Conservation (phyloP, 805 yeast genomes). For the Ogataea glucozyma region DNA sequence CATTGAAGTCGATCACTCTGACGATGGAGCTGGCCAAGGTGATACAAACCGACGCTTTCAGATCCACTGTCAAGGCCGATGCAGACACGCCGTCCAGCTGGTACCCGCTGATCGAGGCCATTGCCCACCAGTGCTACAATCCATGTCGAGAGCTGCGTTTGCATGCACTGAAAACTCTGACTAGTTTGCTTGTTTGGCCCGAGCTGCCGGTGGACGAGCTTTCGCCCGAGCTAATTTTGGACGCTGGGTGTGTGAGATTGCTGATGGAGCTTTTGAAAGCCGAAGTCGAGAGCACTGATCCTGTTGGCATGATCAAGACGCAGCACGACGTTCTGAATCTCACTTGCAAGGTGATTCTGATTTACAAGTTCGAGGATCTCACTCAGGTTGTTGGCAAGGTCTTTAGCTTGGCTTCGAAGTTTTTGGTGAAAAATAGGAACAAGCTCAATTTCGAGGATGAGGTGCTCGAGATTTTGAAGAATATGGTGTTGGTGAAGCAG, state of each 20-base stretch:
- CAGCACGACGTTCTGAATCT: slow-evolving; percentile 67
- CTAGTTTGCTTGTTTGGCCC: slow-evolving; percentile 47
- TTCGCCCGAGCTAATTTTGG: slow-evolving; percentile 59
- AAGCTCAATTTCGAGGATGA: slow-evolving; percentile 34
- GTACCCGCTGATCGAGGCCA: slow-evolving; percentile 72
- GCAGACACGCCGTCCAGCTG: slow-evolving; percentile 36
- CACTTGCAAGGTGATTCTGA: slow-evolving; percentile 55
- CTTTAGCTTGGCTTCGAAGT: slow-evolving; percentile 29
- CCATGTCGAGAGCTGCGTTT: slow-evolving; percentile 78
- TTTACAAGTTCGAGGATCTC: slow-evolving; percentile 30
- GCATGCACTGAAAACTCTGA: slow-evolving; percentile 63
- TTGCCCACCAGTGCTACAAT: slow-evolving; percentile 86
- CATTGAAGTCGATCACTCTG: slow-evolving; percentile 61
- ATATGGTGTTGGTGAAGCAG: slow-evolving; percentile 34
- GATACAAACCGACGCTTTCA: slow-evolving; percentile 36
- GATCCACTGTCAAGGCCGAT: slow-evolving; percentile 33
- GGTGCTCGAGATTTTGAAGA: slow-evolving; percentile 35
- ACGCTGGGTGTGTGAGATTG: slow-evolving; percentile 73
- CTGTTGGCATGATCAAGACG: slow-evolving; percentile 61
- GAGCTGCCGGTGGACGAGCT: slow-evolving; percentile 38
- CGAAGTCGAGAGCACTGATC: slow-evolving; percentile 61
- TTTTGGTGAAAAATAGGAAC: slow-evolving; percentile 25
- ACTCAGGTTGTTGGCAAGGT: slow-evolving; percentile 30
- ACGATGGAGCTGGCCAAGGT: slow-evolving; percentile 52
- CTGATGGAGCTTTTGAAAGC: slow-evolving; percentile 65